Percentiles rank a stretch among this genome's conserved stretches.
Evolutionary conservation across 352 stramenopile species (phyloP).

Genomic region (Phytophthora idaei): DNA sequence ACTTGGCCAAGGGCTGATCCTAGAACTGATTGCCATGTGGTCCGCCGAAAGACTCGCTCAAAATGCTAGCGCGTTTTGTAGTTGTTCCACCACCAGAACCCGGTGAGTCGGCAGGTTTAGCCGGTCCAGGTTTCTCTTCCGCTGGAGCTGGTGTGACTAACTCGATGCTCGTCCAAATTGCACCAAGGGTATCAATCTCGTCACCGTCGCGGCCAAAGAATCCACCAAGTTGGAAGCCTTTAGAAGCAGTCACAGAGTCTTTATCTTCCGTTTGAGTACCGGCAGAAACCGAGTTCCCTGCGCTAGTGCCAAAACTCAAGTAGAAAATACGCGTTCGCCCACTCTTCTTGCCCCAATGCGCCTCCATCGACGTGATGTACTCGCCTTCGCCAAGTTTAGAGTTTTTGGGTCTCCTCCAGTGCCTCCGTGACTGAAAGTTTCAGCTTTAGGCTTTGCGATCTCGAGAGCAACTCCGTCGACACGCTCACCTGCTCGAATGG

Average conservation of each 20-base stretch:
- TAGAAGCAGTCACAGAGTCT: constrained; percentile 21
- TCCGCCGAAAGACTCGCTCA: constrained; percentile 30
- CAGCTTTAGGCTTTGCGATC: constrained; percentile 16
- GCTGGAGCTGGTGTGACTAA: constrained; percentile 15
- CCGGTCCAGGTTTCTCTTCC: not conserved
- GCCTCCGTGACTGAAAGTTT: constrained; percentile 20
- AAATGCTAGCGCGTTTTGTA: not conserved
- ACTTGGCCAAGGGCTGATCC: constrained; percentile 29
- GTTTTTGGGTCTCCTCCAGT: constrained; percentile 17
- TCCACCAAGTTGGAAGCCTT: constrained; percentile 35
- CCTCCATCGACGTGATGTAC: constrained; percentile 31
- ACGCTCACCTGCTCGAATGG: constrained; percentile 23
- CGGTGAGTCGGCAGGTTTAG: not conserved
- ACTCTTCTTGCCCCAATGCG: constrained; percentile 25
- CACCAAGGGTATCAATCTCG: constrained; percentile 29
- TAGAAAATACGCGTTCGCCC: constrained; percentile 23
- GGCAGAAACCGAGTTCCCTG: constrained; percentile 18
- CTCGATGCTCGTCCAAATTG: constrained; percentile 32
- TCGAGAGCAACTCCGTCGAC: constrained; percentile 22
- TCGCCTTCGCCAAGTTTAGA: constrained; percentile 16
- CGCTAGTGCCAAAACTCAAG: constrained; percentile 27
- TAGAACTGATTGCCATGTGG: constrained; percentile 35
- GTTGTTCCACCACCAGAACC: not conserved
- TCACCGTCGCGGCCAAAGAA: constrained; percentile 29
- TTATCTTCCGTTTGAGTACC: constrained; percentile 24